These are phyloP conservation scores for Erigeron philadelphicus DNA, from an alignment of 140 eudicot species.

Conservation along the genomic window DNA sequence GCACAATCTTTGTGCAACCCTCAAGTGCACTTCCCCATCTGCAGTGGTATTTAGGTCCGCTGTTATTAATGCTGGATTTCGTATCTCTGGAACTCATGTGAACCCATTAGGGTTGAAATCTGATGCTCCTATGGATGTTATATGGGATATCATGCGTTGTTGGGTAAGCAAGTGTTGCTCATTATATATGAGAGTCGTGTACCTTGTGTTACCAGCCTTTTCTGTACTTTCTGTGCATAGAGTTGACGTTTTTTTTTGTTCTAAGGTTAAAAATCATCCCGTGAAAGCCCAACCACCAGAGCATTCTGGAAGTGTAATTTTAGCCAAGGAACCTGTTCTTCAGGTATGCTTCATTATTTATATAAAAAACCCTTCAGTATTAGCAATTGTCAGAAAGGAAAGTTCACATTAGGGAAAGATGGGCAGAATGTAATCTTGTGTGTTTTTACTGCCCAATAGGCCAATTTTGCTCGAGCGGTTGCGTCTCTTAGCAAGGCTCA, in stretches of 20 bases:
- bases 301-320: constrained; percentile 74
- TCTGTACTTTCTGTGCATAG: neutral
- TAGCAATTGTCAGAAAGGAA: neutral
- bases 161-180: constrained; percentile 55
- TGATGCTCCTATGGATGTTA: constrained; percentile 94
- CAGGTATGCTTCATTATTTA: constrained; percentile 42
- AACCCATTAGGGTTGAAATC: constrained; percentile 83
- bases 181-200: neutral
- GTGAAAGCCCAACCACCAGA: constrained; percentile 88
- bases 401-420: too few relatives aligned
- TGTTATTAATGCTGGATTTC: constrained; percentile 94
- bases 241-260: constrained; percentile 21
- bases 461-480: constrained; percentile 77
- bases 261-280: constrained; percentile 73
- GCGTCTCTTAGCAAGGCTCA: constrained; percentile 93
- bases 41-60: constrained; percentile 86
- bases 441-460: constrained; percentile 35
- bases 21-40: constrained; percentile 95
- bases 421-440: neutral
- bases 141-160: constrained; percentile 99
- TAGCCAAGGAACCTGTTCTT: constrained; percentile 77
- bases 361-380: neutral
- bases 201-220: too few relatives aligned
- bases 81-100: constrained; percentile 92
- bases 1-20: constrained; percentile 86